Conservation (phyloP, 1,284 basidiomycete species). For the Serendipita sp. region DNA sequence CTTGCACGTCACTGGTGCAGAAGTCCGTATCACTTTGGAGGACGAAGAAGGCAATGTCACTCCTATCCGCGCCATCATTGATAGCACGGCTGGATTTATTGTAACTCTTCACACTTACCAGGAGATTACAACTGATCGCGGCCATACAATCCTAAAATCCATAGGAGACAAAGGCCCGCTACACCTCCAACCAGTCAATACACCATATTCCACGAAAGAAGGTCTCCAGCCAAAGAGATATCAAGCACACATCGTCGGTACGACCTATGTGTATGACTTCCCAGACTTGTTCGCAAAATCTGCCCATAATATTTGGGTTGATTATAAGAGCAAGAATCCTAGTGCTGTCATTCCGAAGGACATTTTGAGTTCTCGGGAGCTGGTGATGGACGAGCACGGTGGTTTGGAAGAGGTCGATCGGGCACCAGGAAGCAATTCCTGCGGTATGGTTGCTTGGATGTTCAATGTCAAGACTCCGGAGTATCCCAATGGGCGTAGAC, state of each 20-base stretch:
- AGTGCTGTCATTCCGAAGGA: slow-evolving; percentile 62
- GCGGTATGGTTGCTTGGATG: slow-evolving; percentile 98
- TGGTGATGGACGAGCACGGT: slow-evolving; percentile 89
- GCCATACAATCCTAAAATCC: slow-evolving; percentile 86
- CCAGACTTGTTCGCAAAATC: slow-evolving; percentile 97
- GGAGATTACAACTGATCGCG: slow-evolving; percentile 92
- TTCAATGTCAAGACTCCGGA: slow-evolving; percentile 90
- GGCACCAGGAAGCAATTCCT: slow-evolving; percentile 84
- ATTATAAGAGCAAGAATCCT: slow-evolving; percentile 50
- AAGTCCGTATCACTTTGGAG: slow-evolving; percentile 91
- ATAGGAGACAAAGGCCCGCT: slow-evolving; percentile 90
- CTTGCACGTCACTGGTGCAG: slow-evolving; percentile 92
- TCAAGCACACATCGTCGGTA: slow-evolving; percentile 97
- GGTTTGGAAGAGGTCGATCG: slow-evolving; percentile 81
- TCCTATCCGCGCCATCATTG: slow-evolving; percentile 93
- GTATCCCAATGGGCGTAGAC: slow-evolving; percentile 76
- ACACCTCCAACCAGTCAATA: slow-evolving; percentile 85
- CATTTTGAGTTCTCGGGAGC: slow-evolving; percentile 72
- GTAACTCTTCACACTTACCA: slow-evolving; percentile 99
- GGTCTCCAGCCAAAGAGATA: slow-evolving; percentile 98
- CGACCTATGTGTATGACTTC: slow-evolving; percentile 98
- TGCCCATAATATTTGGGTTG: slow-evolving; percentile 82
- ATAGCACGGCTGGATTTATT: slow-evolving; percentile 97
- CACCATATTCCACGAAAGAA: slow-evolving; percentile 91
- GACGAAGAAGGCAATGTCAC: slow-evolving; percentile 86